Percentiles rank a stretch among this genome's conserved stretches.
phyloP scores from a whole-genome alignment of 148 eudicot genomes.

The Talinum fruticosum region DNA sequence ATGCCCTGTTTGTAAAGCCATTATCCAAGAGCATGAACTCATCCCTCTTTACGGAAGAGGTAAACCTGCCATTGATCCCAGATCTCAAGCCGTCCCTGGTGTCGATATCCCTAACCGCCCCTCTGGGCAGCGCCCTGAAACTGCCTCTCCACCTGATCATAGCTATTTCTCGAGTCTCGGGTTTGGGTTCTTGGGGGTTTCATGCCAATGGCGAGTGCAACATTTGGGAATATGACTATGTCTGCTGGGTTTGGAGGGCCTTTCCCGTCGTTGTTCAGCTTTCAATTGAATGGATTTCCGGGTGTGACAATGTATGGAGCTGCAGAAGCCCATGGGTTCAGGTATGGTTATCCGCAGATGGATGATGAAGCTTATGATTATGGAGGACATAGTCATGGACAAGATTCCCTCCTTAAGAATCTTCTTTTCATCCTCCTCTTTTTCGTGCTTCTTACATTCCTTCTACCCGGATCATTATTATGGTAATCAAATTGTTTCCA shows the following conservation, averaged over 20 bases:
- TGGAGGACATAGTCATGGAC: constrained; percentile 29
- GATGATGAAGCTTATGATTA: constrained; percentile 26
- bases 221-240: constrained; percentile 34
- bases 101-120: constrained; percentile 64
- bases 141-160: constrained; percentile 36
- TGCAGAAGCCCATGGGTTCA: constrained; percentile 29
- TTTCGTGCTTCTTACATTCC: constrained; percentile 31
- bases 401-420: constrained; percentile 42
- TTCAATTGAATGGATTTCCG: constrained; percentile 53
- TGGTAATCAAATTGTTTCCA: constrained; percentile 27
- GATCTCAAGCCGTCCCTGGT: constrained; percentile 52
- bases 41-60: constrained; percentile 79
- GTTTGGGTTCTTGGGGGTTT: constrained; percentile 59
- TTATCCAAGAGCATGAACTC: constrained; percentile 54
- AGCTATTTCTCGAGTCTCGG: constrained; percentile 41
- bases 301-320: constrained; percentile 38
- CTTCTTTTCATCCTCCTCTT: constrained; percentile 38
- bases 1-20: constrained; percentile 82
- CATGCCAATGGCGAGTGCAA: constrained; percentile 44
- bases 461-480: neutral
- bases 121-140: constrained; percentile 56
- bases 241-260: constrained; percentile 65
- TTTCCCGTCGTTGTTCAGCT: constrained; percentile 42
- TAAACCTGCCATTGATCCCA: constrained; percentile 52
- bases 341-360: constrained; percentile 33